A percentile compares a stretch with the other conserved stretches of the same genome.
Evolutionary conservation across 371 early-diverging fungal genomes (phyloP).

Genomic region (Smittium culicis): DNA sequence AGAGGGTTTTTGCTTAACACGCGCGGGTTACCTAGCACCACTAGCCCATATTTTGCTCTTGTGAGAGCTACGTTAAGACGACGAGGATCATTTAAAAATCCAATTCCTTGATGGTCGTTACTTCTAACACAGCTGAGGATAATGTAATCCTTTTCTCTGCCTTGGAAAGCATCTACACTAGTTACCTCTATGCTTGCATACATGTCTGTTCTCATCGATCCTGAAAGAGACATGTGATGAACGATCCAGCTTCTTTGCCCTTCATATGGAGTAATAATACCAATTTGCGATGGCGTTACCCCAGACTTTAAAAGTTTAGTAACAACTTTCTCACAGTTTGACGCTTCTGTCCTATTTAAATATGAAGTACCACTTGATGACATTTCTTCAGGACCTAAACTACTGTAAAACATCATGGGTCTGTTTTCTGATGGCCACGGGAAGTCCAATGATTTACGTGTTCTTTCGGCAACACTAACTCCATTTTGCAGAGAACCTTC

Average conservation of each 20-base stretch:
- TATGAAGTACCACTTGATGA: conserved; percentile 92
- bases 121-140: conserved; percentile 95
- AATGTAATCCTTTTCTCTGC: conserved; percentile 98
- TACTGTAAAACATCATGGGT: conserved; percentile 92
- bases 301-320: conserved; percentile 82
- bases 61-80: conserved; percentile 97
- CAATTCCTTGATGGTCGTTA: conserved; percentile 95
- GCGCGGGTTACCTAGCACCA: conserved; percentile 93
- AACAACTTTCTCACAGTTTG: conserved; percentile 87
- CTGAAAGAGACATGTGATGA: conserved; percentile 85
- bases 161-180: conserved; percentile 99
- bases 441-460: conserved; percentile 75
- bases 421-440: conserved; percentile 88
- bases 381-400: conserved; percentile 91
- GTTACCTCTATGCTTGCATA: conserved; percentile 95
- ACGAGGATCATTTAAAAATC: conserved; percentile 93
- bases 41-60: conserved; percentile 87
- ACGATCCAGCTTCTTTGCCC: conserved; percentile 94
- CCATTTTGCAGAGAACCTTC: conserved; percentile 95
- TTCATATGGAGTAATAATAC: conserved; percentile 98
- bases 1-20: conserved; percentile 80
- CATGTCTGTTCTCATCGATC: conserved; percentile 72
- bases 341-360: conserved; percentile 83
- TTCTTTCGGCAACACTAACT: conserved; percentile 78
- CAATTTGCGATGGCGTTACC: conserved; percentile 83